Percentiles rank a stretch among this genome's conserved stretches.
phyloP scores from a whole-genome alignment of 2,329 filamentous ascomycete species.

The Ilyonectria sp. region DNA sequence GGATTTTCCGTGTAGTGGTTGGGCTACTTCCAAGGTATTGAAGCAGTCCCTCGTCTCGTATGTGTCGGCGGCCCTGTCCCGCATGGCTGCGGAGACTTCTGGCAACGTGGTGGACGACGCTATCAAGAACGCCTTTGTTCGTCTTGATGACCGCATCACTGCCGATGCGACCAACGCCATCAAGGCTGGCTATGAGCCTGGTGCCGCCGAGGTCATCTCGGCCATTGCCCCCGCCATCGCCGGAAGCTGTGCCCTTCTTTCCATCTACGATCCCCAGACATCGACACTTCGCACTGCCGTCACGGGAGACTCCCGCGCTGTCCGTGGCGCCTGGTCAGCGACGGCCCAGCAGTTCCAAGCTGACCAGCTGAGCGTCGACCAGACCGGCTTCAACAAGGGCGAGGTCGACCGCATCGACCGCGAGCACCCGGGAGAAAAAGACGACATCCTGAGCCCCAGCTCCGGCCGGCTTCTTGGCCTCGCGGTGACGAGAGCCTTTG shows the following conservation, averaged over 20 bases:
- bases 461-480: conserved; percentile 74
- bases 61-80: conserved; percentile 55
- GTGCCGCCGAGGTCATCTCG: conserved; percentile 47
- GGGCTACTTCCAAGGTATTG: conserved; percentile 58
- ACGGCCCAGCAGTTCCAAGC: conserved; percentile 63
- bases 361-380: conserved; percentile 73
- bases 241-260: conserved; percentile 76
- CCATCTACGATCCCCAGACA: conserved; percentile 70
- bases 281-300: conserved; percentile 74
- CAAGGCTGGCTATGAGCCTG: conserved; percentile 46
- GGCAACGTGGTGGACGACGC: conserved; percentile 65
- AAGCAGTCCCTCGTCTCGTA: conserved; percentile 59
- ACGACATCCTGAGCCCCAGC: conserved; percentile 63
- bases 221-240: conserved; percentile 56
- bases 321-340: conserved; percentile 67
- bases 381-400: conserved; percentile 74
- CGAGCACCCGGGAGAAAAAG: conserved; percentile 75
- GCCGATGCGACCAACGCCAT: conserved; percentile 52
- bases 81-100: conserved; percentile 51
- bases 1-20: conserved; percentile 51
- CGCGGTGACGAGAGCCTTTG: conserved; percentile 76
- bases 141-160: conserved; percentile 71
- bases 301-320: conserved; percentile 77
- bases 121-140: conserved; percentile 71
- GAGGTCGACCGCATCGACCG: conserved; percentile 69